Base-by-base conservation (phyloP, 2,329 filamentous ascomycete genomes). In the Diplodia sapinea region DNA sequence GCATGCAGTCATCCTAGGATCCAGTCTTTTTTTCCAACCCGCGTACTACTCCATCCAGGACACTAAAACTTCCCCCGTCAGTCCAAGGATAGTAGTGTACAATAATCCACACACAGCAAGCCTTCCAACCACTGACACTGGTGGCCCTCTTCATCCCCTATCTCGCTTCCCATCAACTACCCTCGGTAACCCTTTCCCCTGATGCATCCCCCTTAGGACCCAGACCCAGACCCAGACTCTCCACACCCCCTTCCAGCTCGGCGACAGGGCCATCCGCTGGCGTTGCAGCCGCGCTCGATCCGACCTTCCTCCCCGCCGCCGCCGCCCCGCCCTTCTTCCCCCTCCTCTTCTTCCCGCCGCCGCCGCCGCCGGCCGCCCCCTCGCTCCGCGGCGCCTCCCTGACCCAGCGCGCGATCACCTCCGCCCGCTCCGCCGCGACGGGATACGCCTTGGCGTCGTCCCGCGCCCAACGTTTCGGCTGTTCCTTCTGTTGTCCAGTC, bases 341-440 rank as follows among this genome's bases (percentile, higher is more conserved):
- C 64, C 73, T 78, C 49, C 69, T 68, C 66, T 70, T 74, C 12
- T 73, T 71, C 55, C 73, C 9, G 31, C 73, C 70, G 72, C 74
- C 70, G 78, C 33, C 40, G n/a, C 80, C 73, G 75, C 80, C 69
- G 75, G 76, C 52, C 70, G 74, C 72, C 38, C 79, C 79, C 55
- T 79, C 74, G 6, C 70, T 73, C 12, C 78, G 68, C n/a, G 82
- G 82, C 38, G 81, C 80, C 69, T 84, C 82, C 33, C 79, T 72
- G 17, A 94, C 85, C 91, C 92, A 95, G 51, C 86, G 80, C 0
- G 88, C 86, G 68, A 94, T 87, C 20, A 86, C 85, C 57, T 87
- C 84, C 0, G 91, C 91, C 26, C 91, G 84, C 70, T 91, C 89
- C 1, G 90, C 91, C 20, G 85, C 83, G 70, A 92, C 88, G 2